Evolutionary conservation across 768 basidiomycete species (phyloP).

Genomic region (Collybia sordida): DNA sequence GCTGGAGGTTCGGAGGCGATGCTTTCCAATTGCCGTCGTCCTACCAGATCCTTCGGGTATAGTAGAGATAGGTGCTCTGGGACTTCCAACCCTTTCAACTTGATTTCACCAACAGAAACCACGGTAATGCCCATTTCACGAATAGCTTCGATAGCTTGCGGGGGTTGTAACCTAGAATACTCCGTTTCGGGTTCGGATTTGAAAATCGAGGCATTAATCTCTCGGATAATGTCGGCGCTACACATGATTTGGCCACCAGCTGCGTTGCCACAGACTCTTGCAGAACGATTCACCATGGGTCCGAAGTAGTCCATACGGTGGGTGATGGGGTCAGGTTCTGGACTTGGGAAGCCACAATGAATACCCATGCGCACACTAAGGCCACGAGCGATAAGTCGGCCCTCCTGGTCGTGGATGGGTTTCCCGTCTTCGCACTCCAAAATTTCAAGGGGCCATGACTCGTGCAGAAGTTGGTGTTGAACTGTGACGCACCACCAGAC

Average conservation of each 20-base stretch:
- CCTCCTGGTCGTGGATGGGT: constrained; percentile 65
- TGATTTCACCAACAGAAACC: constrained; percentile 81
- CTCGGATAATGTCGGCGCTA: constrained; percentile 82
- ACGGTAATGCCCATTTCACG: constrained; percentile 68
- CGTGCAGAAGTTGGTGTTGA: constrained; percentile 77
- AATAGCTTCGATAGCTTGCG: constrained; percentile 72
- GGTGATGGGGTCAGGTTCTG: constrained; percentile 89
- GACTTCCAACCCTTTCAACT: constrained; percentile 92
- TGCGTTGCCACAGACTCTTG: constrained; percentile 80
- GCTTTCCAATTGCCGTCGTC: constrained; percentile 62
- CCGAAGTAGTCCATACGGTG: constrained; percentile 98
- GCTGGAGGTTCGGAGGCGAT: constrained; percentile 28
- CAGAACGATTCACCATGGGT: constrained; percentile 91
- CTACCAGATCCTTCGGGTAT: constrained; percentile 74
- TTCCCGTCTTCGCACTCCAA: constrained; percentile 91
- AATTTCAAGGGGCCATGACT: constrained; percentile 91
- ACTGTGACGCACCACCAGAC: constrained; percentile 89
- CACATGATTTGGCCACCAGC: constrained; percentile 94
- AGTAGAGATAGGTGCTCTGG: constrained; percentile 86
- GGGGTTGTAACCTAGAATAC: constrained; percentile 54
- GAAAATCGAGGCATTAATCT: constrained; percentile 66
- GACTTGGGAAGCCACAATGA: constrained; percentile 87
- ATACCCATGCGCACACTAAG: constrained; percentile 97
- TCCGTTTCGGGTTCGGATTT: constrained; percentile 59
- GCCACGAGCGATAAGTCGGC: constrained; percentile 76